Conservation (phyloP, 305 asterid species). For the Fraxinus albicans region DNA sequence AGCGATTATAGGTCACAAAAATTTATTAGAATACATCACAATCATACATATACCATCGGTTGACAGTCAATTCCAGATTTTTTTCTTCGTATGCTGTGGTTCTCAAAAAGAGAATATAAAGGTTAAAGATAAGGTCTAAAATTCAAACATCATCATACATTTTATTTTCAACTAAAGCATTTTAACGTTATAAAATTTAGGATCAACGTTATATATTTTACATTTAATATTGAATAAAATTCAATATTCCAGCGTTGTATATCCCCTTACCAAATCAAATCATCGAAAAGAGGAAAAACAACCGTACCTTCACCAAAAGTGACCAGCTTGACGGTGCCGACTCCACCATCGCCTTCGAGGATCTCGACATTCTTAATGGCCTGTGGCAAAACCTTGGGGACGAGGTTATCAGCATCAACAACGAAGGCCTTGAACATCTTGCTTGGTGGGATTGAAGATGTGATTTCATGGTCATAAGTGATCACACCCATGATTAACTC, state of each 20-base stretch:
- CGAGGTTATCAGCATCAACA: constrained; percentile 36
- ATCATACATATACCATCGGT: no score
- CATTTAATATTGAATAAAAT: no score
- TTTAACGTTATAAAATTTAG: no score
- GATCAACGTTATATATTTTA: neutral
- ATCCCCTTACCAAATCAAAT: no score
- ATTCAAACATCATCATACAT: neutral
- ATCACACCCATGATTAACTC: constrained; percentile 33
- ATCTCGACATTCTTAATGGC: constrained; percentile 36
- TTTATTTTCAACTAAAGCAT: neutral
- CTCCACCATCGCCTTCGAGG: constrained; percentile 60
- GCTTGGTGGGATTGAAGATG: constrained; percentile 37
- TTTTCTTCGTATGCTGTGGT: no score
- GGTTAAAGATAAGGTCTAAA: neutral
- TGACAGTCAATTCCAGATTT: no score
- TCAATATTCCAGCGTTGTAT: no score
- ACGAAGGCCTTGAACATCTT: constrained; percentile 42
- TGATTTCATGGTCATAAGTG: constrained; percentile 28
- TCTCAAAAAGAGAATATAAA: no score
- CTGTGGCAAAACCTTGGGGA: constrained; percentile 47
- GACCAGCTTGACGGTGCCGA: constrained; percentile 44
- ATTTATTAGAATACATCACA: no score
- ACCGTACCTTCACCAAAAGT: constrained; percentile 46
- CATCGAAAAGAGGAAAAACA: no score
- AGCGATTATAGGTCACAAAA: no score